Percentiles rank a stretch among this genome's conserved stretches.
phyloP scores from a whole-genome alignment of 495 filamentous ascomycete genomes.

The Lasiosphaeria ovina region DNA sequence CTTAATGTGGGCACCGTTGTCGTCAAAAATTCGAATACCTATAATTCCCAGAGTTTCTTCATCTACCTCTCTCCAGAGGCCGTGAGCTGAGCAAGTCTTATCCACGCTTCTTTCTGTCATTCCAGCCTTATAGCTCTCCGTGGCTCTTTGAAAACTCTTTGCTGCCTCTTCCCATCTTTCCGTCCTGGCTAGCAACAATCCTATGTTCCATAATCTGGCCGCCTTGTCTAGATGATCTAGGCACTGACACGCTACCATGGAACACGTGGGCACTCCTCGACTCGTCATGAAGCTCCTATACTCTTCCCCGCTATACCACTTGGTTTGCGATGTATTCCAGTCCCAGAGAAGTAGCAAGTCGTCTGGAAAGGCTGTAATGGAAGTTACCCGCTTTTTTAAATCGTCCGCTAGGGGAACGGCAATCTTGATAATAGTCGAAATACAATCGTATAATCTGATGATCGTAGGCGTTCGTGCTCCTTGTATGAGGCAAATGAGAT shows the following conservation, averaged over 20 bases:
- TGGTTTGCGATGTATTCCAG: constrained; percentile 3
- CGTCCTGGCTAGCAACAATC: constrained; percentile 15
- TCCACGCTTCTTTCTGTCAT: not conserved
- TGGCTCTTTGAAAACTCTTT: constrained; percentile 21
- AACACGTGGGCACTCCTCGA: constrained; percentile 8
- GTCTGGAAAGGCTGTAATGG: constrained; percentile 16
- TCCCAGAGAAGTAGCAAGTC: constrained; percentile 26
- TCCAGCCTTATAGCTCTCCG: constrained; percentile 10
- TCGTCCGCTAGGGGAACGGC: constrained; percentile 12
- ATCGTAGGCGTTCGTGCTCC: constrained; percentile 28
- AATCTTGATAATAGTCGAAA: constrained; percentile 28
- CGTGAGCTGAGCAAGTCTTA: too few species aligned
- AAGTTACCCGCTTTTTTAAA: constrained; percentile 8
- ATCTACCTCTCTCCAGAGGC: too few species aligned
- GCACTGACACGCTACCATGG: constrained; percentile 11
- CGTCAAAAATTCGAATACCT: too few species aligned
- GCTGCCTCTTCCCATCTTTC: constrained; percentile 21
- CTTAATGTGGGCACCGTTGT: too few species aligned
- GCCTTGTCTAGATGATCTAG: constrained; percentile 8
- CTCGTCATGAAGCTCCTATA: constrained; percentile 4
- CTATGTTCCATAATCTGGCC: constrained; percentile 19
- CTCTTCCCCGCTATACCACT: constrained; percentile 1
- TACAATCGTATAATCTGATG: constrained; percentile 21
- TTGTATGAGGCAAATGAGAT: constrained; percentile 32
- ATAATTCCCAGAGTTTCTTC: too few species aligned